phyloP scores from a whole-genome alignment of 2,329 filamentous ascomycete species.

The Biscogniauxia marginata region DNA sequence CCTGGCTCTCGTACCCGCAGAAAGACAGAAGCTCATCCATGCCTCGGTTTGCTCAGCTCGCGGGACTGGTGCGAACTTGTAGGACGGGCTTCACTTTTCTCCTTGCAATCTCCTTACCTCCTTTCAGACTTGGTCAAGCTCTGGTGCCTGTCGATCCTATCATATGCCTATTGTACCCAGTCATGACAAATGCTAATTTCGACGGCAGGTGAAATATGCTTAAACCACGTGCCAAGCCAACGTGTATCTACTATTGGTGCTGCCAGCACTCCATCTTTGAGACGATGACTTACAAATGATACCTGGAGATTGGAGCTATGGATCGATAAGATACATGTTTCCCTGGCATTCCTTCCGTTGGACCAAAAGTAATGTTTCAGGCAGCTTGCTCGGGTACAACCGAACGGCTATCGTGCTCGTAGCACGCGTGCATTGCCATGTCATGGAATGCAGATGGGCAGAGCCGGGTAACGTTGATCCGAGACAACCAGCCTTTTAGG shows the following conservation, averaged over 20 bases:
- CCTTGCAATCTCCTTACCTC: conserved; percentile 12
- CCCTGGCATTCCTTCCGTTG: background rate
- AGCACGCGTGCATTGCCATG: conserved; percentile 25
- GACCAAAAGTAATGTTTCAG: conserved; percentile 11
- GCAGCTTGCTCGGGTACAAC: conserved; percentile 11
- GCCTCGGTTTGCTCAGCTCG: conserved; percentile 5
- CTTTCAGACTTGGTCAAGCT: conserved; percentile 3
- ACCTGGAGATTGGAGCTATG: background rate
- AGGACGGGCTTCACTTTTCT: conserved; percentile 7
- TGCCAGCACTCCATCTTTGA: conserved; percentile 6
- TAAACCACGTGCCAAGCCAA: conserved; percentile 1
- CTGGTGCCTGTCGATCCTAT: conserved; percentile 20
- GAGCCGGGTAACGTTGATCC: conserved; percentile 28
- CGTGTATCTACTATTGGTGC: conserved; percentile 14
- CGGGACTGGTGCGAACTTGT: conserved; percentile 5
- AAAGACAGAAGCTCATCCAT: conserved; percentile 10
- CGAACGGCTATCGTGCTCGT: conserved; percentile 12
- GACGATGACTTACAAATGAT: conserved; percentile 8
- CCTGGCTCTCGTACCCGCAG: background rate
- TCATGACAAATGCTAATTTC: background rate
- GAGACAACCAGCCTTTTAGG: conserved; percentile 7
- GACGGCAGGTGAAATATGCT: background rate
- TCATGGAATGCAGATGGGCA: conserved; percentile 23
- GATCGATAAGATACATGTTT: background rate
- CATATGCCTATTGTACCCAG: background rate